Conservation (phyloP, 768 basidiomycete species). For the Dendrothele bispora region DNA sequence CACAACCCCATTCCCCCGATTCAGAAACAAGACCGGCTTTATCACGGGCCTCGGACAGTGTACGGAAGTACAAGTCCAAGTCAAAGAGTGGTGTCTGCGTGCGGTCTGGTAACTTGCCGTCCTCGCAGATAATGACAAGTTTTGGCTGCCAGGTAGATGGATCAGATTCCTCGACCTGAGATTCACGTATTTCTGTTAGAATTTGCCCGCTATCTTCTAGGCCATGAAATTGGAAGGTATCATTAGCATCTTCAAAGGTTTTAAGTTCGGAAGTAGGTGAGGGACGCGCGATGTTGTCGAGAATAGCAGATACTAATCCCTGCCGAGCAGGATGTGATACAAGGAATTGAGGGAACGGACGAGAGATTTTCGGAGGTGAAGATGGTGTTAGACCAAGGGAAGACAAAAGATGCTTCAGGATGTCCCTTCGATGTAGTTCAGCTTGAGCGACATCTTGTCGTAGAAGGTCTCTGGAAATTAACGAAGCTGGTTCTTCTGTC, state of each 20-base stretch:
- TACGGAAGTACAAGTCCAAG: slow-evolving; percentile 55
- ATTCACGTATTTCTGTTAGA: slow-evolving; percentile 21
- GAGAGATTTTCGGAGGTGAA: slow-evolving; percentile 27
- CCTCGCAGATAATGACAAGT: slow-evolving; percentile 53
- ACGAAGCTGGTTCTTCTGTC: neutral
- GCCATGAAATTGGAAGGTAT: slow-evolving; percentile 65
- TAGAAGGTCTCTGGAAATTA: neutral
- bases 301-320: slow-evolving; percentile 36
- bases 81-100: slow-evolving; percentile 76
- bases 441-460: no score
- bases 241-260: slow-evolving; percentile 62
- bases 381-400: slow-evolving; percentile 43
- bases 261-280: slow-evolving; percentile 26
- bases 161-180: slow-evolving; percentile 21
- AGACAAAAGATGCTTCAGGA: slow-evolving; percentile 36
- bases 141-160: slow-evolving; percentile 44
- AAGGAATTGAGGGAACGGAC: slow-evolving; percentile 63
- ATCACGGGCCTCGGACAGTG: slow-evolving; percentile 38
- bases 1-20: slow-evolving; percentile 51
- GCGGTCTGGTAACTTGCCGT: slow-evolving; percentile 45
- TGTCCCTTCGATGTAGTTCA: slow-evolving; percentile 14
- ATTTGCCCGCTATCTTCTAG: slow-evolving; percentile 30
- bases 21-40: slow-evolving; percentile 20
- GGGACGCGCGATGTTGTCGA: slow-evolving; percentile 32
- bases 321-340: slow-evolving; percentile 45